A percentile compares a stretch with the other conserved stretches of the same genome.
These are phyloP conservation scores for Xylaria castorea DNA, from an alignment of 495 filamentous ascomycete species.

Conservation along the genomic window DNA sequence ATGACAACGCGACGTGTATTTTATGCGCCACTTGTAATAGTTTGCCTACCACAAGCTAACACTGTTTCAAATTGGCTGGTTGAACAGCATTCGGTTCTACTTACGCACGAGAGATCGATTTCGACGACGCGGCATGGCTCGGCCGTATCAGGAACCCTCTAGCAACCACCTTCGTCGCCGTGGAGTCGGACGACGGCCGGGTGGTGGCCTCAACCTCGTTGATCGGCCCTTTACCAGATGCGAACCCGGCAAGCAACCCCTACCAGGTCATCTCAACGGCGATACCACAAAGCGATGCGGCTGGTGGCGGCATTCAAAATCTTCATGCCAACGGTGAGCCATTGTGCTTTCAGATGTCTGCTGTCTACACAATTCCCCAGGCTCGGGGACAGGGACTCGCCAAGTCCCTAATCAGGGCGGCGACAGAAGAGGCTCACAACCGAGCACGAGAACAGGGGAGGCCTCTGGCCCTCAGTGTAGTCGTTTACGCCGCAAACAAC, in stretches of 20 bases:
- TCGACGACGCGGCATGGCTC: constrained; percentile 50
- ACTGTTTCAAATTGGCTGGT: not conserved
- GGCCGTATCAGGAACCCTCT: constrained; percentile 54
- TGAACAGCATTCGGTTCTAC: constrained; percentile 54
- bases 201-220: constrained; percentile 38
- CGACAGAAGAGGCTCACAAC: constrained; percentile 37
- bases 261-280: constrained; percentile 28
- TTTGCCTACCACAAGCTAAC: not conserved
- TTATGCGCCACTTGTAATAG: not conserved
- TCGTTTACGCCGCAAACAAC: constrained; percentile 49
- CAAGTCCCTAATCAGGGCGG: constrained; percentile 47
- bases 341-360: constrained; percentile 44
- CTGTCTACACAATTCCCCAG: constrained; percentile 54
- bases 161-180: constrained; percentile 51
- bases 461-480: constrained; percentile 40
- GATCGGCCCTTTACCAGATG: constrained; percentile 35
- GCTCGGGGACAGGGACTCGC: constrained; percentile 53
- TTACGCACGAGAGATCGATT: constrained; percentile 52
- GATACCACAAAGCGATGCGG: constrained; percentile 5
- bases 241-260: constrained; percentile 36
- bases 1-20: not conserved
- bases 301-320: constrained; percentile 25
- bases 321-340: constrained; percentile 23
- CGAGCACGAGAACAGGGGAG: constrained; percentile 38
- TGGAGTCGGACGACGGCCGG: constrained; percentile 33